These are phyloP conservation scores for Rutidosis leptorrhynchoides DNA, from an alignment of 129 eudicot genomes.

Conservation along the genomic window DNA sequence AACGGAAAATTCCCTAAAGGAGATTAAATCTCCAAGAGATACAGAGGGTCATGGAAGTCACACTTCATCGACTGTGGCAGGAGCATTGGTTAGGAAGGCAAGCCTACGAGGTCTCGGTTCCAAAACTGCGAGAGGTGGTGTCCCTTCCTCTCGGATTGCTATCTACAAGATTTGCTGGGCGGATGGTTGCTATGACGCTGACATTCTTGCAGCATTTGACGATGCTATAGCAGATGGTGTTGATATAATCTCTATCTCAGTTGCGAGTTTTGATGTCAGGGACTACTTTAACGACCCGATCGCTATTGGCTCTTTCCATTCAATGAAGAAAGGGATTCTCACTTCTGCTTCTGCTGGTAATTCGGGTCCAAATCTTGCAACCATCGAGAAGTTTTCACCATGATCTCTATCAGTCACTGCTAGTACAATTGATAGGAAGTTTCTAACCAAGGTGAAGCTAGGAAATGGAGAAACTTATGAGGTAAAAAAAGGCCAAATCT, in stretches of 20 bases:
- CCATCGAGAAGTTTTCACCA: constrained; percentile 39
- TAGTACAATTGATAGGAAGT: constrained; percentile 42
- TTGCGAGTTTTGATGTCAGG: constrained; percentile 34
- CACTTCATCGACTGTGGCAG: constrained; percentile 84
- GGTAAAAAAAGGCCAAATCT: too few species aligned
- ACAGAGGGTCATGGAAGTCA: constrained; percentile 85
- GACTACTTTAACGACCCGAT: constrained; percentile 48
- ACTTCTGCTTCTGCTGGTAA: constrained; percentile 70
- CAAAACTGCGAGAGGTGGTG: constrained; percentile 71
- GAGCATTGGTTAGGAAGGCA: constrained; percentile 53
- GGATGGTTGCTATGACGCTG: constrained; percentile 43
- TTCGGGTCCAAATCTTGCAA: constrained; percentile 39
- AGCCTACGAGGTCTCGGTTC: constrained; percentile 57
- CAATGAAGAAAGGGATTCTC: constrained; percentile 52
- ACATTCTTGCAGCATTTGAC: constrained; percentile 57
- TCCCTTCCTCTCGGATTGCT: constrained; percentile 66
- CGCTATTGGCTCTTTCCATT: constrained; percentile 76
- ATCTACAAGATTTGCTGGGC: constrained; percentile 61
- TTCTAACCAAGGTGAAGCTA: constrained; percentile 29
- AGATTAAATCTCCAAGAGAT: constrained; percentile 54
- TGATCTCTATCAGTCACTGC: constrained; percentile 54
- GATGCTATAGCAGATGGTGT: constrained; percentile 77
- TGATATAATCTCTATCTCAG: constrained; percentile 58
- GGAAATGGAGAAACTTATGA: too few species aligned
- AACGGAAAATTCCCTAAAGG: neutral